Conservation (phyloP, 2,329 filamentous ascomycete genomes). For the Ilyonectria sp. region DNA sequence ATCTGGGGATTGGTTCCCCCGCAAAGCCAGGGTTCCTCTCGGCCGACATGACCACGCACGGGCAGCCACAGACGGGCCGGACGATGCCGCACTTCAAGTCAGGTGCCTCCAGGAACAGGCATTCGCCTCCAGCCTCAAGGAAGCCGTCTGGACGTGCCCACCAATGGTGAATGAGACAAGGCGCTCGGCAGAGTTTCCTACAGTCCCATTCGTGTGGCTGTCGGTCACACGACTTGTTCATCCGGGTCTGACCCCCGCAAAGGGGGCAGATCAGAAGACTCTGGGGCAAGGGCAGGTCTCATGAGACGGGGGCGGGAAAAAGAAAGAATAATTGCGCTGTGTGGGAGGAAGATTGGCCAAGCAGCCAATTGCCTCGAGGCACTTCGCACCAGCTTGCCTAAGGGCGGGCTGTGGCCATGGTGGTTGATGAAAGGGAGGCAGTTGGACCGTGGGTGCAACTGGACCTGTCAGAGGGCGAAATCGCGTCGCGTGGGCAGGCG, state of each 20-base stretch:
- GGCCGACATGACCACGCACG: conserved; percentile 37
- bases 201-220: conserved; percentile 36
- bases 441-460: not conserved
- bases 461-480: conserved; percentile 3
- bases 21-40: conserved; percentile 37
- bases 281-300: conserved; percentile 33
- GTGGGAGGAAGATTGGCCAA: conserved; percentile 3
- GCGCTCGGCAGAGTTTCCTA: conserved; percentile 31
- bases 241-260: conserved; percentile 38
- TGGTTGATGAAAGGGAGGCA: not conserved
- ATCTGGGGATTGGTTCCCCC: conserved; percentile 15
- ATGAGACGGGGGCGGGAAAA: conserved; percentile 15
- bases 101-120: conserved; percentile 45
- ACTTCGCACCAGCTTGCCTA: not conserved
- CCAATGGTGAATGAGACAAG: conserved; percentile 33
- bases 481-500: conserved; percentile 14
- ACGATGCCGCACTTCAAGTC: conserved; percentile 35
- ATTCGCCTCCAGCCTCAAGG: conserved; percentile 30
- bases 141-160: conserved; percentile 13
- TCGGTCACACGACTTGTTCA: conserved; percentile 44
- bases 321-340: conserved; percentile 27
- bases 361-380: conserved; percentile 10
- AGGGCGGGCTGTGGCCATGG: conserved; percentile 1
- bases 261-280: conserved; percentile 45
- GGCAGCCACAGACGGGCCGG: conserved; percentile 31